Conservation (phyloP, 257 asterid species). For the Pogostemon cablin region DNA sequence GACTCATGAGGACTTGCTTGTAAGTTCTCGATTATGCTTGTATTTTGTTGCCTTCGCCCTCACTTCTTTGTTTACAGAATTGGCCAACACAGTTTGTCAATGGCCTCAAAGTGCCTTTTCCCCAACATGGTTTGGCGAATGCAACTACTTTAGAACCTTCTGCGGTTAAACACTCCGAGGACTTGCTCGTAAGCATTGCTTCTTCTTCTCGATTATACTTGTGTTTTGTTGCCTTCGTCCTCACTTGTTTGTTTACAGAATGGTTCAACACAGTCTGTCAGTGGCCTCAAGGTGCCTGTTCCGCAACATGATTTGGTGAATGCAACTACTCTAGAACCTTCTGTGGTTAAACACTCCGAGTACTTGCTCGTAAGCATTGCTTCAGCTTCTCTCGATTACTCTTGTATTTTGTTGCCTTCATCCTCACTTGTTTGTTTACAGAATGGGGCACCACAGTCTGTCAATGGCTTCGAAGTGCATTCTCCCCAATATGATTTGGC, state of each 20-base stretch:
- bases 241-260: conserved; percentile 47
- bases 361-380: conserved; percentile 68
- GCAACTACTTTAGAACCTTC: too few species aligned
- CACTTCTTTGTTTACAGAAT: conserved; percentile 48
- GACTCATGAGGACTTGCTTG: conserved; percentile 86
- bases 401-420: conserved; percentile 12
- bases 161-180: conserved; percentile 66
- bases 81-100: conserved; percentile 70
- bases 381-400: conserved; percentile 8
- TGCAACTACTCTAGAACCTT: conserved; percentile 45
- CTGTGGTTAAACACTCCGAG: conserved; percentile 52
- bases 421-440: conserved; percentile 35
- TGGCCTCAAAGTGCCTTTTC: conserved; percentile 57
- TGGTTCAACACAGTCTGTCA: conserved; percentile 67
- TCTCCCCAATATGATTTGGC: conserved; percentile 50
- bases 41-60: conserved; percentile 6
- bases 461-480: conserved; percentile 54
- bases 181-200: conserved; percentile 62
- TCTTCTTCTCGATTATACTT: conserved; percentile 13
- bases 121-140: conserved; percentile 38
- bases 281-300: conserved; percentile 56
- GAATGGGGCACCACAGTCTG: conserved; percentile 75
- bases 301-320: conserved; percentile 45
- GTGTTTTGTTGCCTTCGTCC: conserved; percentile 6
- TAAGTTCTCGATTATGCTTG: conserved; percentile 32